A percentile compares a stretch with the other conserved stretches of the same genome.
phyloP scores from a whole-genome alignment of 768 basidiomycete genomes.

The Dendrothele bispora region DNA sequence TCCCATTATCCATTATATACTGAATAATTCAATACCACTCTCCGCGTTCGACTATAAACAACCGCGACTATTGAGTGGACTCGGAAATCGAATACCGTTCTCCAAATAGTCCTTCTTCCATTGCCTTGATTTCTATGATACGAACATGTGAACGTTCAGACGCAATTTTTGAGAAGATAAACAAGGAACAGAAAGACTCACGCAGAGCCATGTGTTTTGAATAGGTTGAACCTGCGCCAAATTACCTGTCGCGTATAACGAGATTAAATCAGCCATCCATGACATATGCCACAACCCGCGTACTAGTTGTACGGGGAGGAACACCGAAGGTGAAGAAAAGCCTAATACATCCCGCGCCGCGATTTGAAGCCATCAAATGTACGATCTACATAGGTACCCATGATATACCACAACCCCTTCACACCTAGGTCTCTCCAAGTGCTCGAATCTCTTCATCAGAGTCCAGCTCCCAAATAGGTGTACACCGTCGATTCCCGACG shows the following conservation, averaged over 20 bases:
- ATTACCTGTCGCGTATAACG: slow-evolving; percentile 40
- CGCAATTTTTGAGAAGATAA: too few species aligned
- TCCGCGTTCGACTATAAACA: too few species aligned
- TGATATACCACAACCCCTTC: slow-evolving; percentile 58
- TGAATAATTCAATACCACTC: too few species aligned
- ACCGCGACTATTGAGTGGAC: too few species aligned
- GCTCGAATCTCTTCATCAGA: slow-evolving; percentile 62
- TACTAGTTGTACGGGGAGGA: too few species aligned
- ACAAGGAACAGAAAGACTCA: slow-evolving; percentile 34
- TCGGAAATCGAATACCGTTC: slow-evolving; percentile 22
- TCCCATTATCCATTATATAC: too few species aligned
- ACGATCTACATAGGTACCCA: slow-evolving; percentile 50
- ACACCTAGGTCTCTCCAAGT: slow-evolving; percentile 51
- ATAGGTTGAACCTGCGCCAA: slow-evolving; percentile 60
- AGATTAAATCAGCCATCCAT: background rate
- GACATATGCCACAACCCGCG: background rate
- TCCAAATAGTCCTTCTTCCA: slow-evolving; percentile 51
- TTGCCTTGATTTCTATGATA: slow-evolving; percentile 67
- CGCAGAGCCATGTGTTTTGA: slow-evolving; percentile 69
- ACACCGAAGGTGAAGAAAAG: too few species aligned
- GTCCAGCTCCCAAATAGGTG: slow-evolving; percentile 64
- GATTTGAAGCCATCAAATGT: too few species aligned
- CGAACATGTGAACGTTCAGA: background rate
- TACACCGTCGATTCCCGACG: slow-evolving; percentile 42
- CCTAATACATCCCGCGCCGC: too few species aligned